These are phyloP conservation scores for Starmerella davenportii DNA, from an alignment of 805 yeast species.

Conservation along the genomic window DNA sequence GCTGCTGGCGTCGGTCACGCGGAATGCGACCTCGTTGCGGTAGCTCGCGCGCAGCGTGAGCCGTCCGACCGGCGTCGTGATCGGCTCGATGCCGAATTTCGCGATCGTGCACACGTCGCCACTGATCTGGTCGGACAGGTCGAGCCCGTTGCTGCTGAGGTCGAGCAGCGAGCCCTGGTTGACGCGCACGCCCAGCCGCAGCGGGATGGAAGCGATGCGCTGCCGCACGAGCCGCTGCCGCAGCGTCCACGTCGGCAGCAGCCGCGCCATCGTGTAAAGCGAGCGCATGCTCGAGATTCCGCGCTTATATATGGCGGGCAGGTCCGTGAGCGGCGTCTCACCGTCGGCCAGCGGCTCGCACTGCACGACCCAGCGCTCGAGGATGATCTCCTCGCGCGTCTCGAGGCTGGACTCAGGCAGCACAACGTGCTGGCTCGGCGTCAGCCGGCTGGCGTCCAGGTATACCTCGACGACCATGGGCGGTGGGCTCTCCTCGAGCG, in stretches of 20 bases:
- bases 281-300: constrained; percentile 58
- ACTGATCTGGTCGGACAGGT: constrained; percentile 33
- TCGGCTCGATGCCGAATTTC: constrained; percentile 34
- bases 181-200: constrained; percentile 37
- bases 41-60: constrained; percentile 62
- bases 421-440: constrained; percentile 40
- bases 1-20: constrained; percentile 29
- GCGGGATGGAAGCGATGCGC: constrained; percentile 24
- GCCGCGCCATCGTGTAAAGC: constrained; percentile 42
- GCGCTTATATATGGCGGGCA: constrained; percentile 55
- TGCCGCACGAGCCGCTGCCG: constrained; percentile 29
- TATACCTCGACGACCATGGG: constrained; percentile 78
- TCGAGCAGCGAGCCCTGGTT: constrained; percentile 67
- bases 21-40: constrained; percentile 51
- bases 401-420: constrained; percentile 32
- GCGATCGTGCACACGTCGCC: background rate
- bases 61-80: constrained; percentile 59
- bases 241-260: constrained; percentile 57
- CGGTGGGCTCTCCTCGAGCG: constrained; percentile 28
- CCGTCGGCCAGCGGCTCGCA: constrained; percentile 30
- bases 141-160: constrained; percentile 66
- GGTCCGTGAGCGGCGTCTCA: constrained; percentile 25
- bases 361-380: constrained; percentile 87
- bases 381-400: constrained; percentile 62
- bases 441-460: constrained; percentile 44